A percentile compares a stretch with the other conserved stretches of the same genome.
These are phyloP conservation scores for Candida sakaeoensis DNA, from an alignment of 805 yeast genomes.

Conservation along the genomic window DNA sequence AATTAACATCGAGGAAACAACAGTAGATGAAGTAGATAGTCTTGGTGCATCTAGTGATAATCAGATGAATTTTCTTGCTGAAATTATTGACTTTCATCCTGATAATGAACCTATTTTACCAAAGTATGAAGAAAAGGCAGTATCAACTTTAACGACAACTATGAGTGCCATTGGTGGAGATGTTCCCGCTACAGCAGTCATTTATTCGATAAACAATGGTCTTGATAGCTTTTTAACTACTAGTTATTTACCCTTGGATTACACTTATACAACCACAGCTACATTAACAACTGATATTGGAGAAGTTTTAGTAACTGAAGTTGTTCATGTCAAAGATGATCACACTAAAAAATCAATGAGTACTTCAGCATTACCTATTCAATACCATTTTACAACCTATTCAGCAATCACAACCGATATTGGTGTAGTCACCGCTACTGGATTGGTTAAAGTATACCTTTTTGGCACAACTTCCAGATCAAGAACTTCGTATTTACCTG, in stretches of 20 bases:
- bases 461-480: background rate
- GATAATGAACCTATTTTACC: background rate
- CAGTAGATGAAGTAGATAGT: no score
- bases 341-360: background rate
- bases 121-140: background rate
- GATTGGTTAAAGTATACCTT: background rate
- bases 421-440: background rate
- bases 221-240: background rate
- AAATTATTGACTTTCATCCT: background rate
- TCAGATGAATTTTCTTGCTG: background rate
- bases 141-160: background rate
- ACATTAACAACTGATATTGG: background rate
- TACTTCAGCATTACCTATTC: background rate
- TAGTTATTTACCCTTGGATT: background rate
- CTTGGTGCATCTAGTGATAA: no score
- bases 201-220: background rate
- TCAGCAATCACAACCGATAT: background rate
- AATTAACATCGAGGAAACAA: no score
- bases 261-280: background rate
- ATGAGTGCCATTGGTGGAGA: background rate
- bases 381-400: background rate
- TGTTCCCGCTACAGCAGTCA: background rate
- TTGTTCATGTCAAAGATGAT: background rate
- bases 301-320: background rate
- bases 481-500: background rate